phyloP scores from a whole-genome alignment of 768 basidiomycete species.

The Naganishia friedmannii region DNA sequence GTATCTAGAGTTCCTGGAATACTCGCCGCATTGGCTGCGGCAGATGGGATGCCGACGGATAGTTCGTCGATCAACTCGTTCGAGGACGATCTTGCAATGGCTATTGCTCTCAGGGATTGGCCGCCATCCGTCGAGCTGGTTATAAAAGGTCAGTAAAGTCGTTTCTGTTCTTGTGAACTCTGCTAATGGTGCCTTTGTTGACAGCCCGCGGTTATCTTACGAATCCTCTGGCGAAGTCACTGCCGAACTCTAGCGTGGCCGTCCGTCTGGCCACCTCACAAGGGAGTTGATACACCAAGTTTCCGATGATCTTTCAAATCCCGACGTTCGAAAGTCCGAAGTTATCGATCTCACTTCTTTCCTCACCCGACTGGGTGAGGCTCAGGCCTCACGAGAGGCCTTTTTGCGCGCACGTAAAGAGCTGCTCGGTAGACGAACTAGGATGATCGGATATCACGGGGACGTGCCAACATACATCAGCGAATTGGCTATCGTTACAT shows the following conservation, averaged over 20 bases:
- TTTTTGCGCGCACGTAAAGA: constrained; percentile 76
- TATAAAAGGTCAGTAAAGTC: constrained; percentile 67
- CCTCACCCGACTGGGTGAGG: constrained; percentile 71
- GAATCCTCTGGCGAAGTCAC: constrained; percentile 52
- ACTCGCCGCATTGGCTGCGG: constrained; percentile 64
- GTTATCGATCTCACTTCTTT: constrained; percentile 70
- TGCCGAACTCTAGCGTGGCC: constrained; percentile 51
- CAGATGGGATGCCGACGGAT: constrained; percentile 61
- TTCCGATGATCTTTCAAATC: constrained; percentile 68
- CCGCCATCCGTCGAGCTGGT: constrained; percentile 77
- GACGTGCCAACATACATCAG: constrained; percentile 79
- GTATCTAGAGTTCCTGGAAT: constrained; percentile 57
- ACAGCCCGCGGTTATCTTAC: constrained; percentile 6
- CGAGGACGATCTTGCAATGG: constrained; percentile 84
- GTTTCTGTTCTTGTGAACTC: neutral
- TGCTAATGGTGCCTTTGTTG: neutral
- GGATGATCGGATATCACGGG: constrained; percentile 86
- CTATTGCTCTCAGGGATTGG: constrained; percentile 86
- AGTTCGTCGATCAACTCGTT: constrained; percentile 70
- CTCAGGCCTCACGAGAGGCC: constrained; percentile 71
- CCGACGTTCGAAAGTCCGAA: constrained; percentile 71
- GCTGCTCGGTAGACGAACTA: constrained; percentile 70
- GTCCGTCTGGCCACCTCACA: constrained; percentile 62
- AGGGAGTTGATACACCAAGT: constrained; percentile 66
- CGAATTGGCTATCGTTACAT: constrained; percentile 81